phyloP scores from a whole-genome alignment of 1,284 basidiomycete genomes.

The Apiotrichum montevideense region DNA sequence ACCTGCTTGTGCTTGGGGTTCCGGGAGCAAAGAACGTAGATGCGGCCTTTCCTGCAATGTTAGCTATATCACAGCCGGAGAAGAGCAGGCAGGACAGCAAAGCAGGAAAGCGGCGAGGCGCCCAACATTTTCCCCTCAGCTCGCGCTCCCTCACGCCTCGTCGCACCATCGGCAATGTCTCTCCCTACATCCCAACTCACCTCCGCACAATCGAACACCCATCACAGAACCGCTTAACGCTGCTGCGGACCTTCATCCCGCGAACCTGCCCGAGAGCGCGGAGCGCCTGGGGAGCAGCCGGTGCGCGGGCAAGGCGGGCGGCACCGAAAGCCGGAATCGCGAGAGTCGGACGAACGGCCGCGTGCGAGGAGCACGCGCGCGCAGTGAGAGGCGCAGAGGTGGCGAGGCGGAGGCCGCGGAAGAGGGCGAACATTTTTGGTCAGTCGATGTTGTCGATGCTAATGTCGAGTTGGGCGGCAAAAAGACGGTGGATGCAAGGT shows the following conservation, averaged over 20 bases:
- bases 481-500: too few relatives aligned
- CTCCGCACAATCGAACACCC: conserved; percentile 73
- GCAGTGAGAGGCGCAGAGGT: not conserved
- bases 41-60: conserved; percentile 66
- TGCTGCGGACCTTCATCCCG: conserved; percentile 94
- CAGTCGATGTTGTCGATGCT: not conserved
- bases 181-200: conserved; percentile 21
- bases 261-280: conserved; percentile 44
- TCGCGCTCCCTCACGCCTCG: too few relatives aligned
- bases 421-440: not conserved
- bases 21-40: conserved; percentile 89
- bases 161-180: too few relatives aligned
- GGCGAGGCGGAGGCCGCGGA: conserved; percentile 1
- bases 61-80: not conserved
- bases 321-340: not conserved
- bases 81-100: conserved; percentile 38
- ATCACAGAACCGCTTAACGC: conserved; percentile 87
- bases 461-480: too few relatives aligned
- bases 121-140: too few relatives aligned
- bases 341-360: conserved; percentile 2
- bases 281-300: conserved; percentile 13
- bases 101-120: not conserved
- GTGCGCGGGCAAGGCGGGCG: conserved; percentile 1
- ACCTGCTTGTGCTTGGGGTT: conserved; percentile 99
- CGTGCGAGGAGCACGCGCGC: conserved; percentile 11